phyloP scores from a whole-genome alignment of 495 filamentous ascomycete genomes.

The Trichocladium antarcticum region DNA sequence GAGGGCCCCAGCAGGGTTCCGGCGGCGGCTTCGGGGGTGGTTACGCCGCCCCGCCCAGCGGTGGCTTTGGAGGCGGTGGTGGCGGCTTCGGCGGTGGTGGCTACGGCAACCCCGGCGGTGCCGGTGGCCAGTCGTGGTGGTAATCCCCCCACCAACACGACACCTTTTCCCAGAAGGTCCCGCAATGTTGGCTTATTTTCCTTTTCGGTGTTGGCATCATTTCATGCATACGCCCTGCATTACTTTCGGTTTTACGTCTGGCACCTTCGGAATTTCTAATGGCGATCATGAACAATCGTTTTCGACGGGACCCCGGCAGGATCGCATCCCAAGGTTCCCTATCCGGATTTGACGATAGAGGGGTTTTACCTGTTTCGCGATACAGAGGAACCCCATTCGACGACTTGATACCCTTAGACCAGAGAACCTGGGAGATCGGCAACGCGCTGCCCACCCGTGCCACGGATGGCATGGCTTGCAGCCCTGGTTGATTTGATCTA shows the following conservation, averaged over 20 bases:
- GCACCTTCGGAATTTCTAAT: constrained; percentile 18
- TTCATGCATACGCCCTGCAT: constrained; percentile 10
- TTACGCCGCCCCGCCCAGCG: constrained; percentile 48
- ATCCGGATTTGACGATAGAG: constrained; percentile 28
- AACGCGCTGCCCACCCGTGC: constrained; percentile 19
- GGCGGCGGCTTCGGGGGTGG: constrained; percentile 36
- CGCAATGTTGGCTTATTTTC: constrained; percentile 7
- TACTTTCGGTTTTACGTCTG: constrained; percentile 13
- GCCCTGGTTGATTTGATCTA: constrained; percentile 26
- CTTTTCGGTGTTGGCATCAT: not conserved
- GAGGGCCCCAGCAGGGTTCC: constrained; percentile 36
- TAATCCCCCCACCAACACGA: constrained; percentile 37
- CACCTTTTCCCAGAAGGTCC: constrained; percentile 2
- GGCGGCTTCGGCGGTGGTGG: constrained; percentile 66
- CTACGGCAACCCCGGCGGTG: constrained; percentile 70
- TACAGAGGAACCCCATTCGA: constrained; percentile 13
- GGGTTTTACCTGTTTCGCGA: constrained; percentile 17
- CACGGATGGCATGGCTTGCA: constrained; percentile 21
- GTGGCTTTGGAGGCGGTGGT: constrained; percentile 45
- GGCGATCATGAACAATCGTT: constrained; percentile 25
- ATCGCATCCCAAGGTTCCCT: constrained; percentile 18
- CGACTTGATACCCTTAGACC: constrained; percentile 38
- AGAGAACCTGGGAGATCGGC: constrained; percentile 21
- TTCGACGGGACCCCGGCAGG: constrained; percentile 15
- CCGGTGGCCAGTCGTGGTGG: constrained; percentile 87